Conservation (phyloP, 306 rosid genomes). For the Macrotyloma uniflorum region DNA sequence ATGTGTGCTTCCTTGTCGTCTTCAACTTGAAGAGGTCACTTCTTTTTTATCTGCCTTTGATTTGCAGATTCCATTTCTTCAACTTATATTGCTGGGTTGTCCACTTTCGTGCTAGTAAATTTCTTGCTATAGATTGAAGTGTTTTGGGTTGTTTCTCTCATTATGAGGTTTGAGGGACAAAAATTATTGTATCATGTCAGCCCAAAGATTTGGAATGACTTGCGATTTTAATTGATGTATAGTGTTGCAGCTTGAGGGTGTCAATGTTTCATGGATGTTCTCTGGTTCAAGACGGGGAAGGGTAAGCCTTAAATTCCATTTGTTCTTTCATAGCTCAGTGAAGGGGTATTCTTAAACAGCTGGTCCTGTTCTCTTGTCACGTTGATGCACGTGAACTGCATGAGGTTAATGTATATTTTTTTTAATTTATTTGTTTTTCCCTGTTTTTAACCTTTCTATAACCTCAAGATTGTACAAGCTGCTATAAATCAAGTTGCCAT, state of each 20-base stretch:
- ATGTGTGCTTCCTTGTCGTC: conserved; percentile 37
- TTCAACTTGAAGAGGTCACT: conserved; percentile 43
- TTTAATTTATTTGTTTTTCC: background rate
- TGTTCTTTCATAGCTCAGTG: conserved; percentile 9
- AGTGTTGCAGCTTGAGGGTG: conserved; percentile 18
- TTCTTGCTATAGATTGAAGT: conserved; percentile 41
- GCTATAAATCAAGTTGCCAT: no score
- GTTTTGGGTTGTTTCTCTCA: conserved; percentile 48
- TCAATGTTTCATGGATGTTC: conserved; percentile 8
- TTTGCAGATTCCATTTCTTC: conserved; percentile 45
- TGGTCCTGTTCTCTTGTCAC: background rate
- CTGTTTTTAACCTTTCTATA: background rate
- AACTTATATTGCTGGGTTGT: conserved; percentile 43
- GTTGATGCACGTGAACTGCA: conserved; percentile 6
- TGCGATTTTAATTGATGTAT: conserved; percentile 28
- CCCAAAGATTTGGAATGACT: conserved; percentile 30
- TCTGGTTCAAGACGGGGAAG: background rate
- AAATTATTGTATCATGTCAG: conserved; percentile 10
- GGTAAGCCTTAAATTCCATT: conserved; percentile 14
- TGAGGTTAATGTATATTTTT: background rate
- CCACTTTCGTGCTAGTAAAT: conserved; percentile 44
- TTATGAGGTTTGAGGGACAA: conserved; percentile 39
- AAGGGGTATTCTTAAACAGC: background rate
- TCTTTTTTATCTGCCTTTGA: conserved; percentile 35
- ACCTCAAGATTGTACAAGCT: no score